Evolutionary conservation across 2,329 filamentous ascomycete species (phyloP).

Genomic region (Fusarium ramigenum): DNA sequence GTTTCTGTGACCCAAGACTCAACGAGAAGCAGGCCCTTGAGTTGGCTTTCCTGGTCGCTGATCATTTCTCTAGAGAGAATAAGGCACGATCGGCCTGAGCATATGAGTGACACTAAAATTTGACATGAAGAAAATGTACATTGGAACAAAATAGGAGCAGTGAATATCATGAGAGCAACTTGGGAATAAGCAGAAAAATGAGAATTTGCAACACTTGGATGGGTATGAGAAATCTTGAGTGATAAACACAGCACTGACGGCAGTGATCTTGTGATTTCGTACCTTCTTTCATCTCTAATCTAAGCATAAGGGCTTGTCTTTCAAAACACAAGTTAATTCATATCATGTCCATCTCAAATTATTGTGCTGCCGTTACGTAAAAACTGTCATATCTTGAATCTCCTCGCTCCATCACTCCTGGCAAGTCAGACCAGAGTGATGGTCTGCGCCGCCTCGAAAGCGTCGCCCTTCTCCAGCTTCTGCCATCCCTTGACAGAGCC

Average conservation of each 20-base stretch:
- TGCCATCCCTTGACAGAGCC: conserved; percentile 85
- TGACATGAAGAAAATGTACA: background rate
- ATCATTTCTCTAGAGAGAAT: conserved; percentile 67
- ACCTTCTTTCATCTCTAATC: conserved; percentile 15
- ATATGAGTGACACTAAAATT: background rate
- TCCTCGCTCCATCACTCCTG: background rate
- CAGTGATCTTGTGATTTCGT: conserved; percentile 7
- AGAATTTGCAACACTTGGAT: background rate
- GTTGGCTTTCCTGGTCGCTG: conserved; percentile 91
- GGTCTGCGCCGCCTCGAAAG: conserved; percentile 70
- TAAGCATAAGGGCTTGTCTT: conserved; percentile 19
- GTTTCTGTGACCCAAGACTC: conserved; percentile 91
- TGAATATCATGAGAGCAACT: background rate
- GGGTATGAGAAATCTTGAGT: background rate
- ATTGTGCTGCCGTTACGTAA: conserved; percentile 23
- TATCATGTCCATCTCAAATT: conserved; percentile 31
- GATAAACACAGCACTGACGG: background rate
- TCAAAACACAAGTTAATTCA: conserved; percentile 22
- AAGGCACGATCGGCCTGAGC: conserved; percentile 9
- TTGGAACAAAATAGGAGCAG: background rate
- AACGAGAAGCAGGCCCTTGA: conserved; percentile 99
- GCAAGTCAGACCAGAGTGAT: conserved; percentile 53
- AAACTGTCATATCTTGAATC: conserved; percentile 31
- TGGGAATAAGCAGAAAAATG: background rate
- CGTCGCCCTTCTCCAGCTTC: conserved; percentile 81